Base-by-base conservation (phyloP, 23 red algal genomes). In the Cyanidiococcus yangmingshanensis region DNA sequence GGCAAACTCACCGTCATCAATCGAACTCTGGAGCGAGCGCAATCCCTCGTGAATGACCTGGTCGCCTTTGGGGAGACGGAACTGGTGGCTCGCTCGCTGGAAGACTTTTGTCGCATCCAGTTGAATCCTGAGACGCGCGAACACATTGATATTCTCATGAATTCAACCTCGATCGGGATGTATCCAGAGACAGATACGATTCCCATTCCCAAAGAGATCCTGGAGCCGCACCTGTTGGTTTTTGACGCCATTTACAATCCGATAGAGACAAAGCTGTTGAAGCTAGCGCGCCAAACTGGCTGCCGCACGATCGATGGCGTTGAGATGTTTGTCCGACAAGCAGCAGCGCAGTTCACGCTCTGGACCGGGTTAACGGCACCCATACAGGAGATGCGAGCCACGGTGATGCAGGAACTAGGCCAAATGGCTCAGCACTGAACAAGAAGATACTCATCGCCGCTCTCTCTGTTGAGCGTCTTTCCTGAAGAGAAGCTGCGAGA, bases 261-360 rank as follows among this genome's bases (percentile, higher is more conserved):
- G 39, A 59, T 87, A 16, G 80, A 86, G 74, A 98, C 94, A 40
- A 58, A 76, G 26, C 68, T 98, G 2, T 57, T 98, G 76, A 41
- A 45, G 0, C 87, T 91, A 26, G 94, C 94, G 0, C 68, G 37
- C 17, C 38, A 37, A 0, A 40, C 30, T 1, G 94, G 94, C 38
- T 91, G 94, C 41, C 63, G 59, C 21, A 80, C 77, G 17, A 88
- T 98, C 16, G 80, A 79, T 0, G 94, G 94, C 7, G 25, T 98
- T 31, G 94, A 98, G 79, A 98, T 98, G 94, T 98, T 98, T 79
- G 94, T 98, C 2, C 50, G 94, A 40, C 94, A 98, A 77, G 94
- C 94, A 17, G 88, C 75, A 0, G 37, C 40, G 2, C 94, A 98
- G 37, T 98, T 92, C 68, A 68, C 40, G 40, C 31, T 89, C 51